Evolutionary conservation across 2,329 filamentous ascomycete genomes (phyloP).

Genomic region (Biscogniauxia sp.): DNA sequence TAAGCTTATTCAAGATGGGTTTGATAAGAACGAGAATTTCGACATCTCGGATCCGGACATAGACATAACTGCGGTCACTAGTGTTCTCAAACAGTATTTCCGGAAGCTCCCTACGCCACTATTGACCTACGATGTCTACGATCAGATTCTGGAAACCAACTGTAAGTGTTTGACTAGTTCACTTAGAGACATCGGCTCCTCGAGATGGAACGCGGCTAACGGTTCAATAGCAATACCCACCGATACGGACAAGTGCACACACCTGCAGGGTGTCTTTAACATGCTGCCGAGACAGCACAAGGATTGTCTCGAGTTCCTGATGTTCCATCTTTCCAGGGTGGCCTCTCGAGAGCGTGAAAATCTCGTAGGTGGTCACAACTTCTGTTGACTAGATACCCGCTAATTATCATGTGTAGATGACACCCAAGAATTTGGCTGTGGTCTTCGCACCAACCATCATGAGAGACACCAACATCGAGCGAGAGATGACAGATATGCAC

Average conservation of each 20-base stretch:
- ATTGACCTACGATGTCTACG: slow-evolving; percentile 90
- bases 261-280: slow-evolving; percentile 71
- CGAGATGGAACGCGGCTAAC: slow-evolving; percentile 8
- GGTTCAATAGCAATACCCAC: slow-evolving; percentile 58
- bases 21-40: slow-evolving; percentile 80
- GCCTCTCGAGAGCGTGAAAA: slow-evolving; percentile 81
- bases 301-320: slow-evolving; percentile 87
- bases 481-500: slow-evolving; percentile 95
- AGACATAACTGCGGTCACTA: slow-evolving; percentile 95
- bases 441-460: slow-evolving; percentile 98
- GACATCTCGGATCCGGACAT: slow-evolving; percentile 92
- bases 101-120: slow-evolving; percentile 85
- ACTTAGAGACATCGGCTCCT: neutral
- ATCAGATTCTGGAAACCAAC: slow-evolving; percentile 78
- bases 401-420: slow-evolving; percentile 64
- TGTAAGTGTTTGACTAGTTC: slow-evolving; percentile 46
- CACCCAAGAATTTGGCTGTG: slow-evolving; percentile 89
- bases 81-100: slow-evolving; percentile 96
- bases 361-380: slow-evolving; percentile 56
- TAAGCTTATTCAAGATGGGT: slow-evolving; percentile 85
- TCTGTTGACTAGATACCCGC: slow-evolving; percentile 4
- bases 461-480: slow-evolving; percentile 82
- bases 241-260: slow-evolving; percentile 64
- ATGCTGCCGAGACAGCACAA: slow-evolving; percentile 79
- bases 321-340: slow-evolving; percentile 89